Evolutionary conservation across 1,284 basidiomycete genomes (phyloP).

Genomic region (Ceratobasidium papillatum): DNA sequence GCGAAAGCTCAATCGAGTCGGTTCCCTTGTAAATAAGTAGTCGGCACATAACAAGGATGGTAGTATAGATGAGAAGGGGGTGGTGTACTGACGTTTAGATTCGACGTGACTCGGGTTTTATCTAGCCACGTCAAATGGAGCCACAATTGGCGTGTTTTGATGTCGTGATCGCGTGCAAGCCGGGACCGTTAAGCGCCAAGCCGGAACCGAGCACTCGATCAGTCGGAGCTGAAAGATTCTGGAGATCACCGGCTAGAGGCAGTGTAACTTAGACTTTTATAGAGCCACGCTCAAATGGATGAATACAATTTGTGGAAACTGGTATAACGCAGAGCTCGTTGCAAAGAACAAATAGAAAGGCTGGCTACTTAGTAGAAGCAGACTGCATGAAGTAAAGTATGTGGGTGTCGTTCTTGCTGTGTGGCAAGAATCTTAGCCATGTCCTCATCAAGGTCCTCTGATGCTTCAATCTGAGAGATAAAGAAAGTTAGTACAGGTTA

Average conservation of each 20-base stretch:
- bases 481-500: neutral
- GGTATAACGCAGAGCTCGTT: slow-evolving; percentile 5
- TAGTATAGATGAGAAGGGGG: neutral
- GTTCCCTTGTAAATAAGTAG: slow-evolving; percentile 93
- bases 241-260: neutral
- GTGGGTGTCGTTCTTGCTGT: slow-evolving; percentile 91
- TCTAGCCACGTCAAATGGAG: neutral
- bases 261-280: neutral
- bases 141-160: slow-evolving; percentile 12
- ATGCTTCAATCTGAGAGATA: slow-evolving; percentile 78
- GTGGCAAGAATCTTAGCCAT: slow-evolving; percentile 85
- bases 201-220: slow-evolving; percentile 11
- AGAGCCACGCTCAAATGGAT: neutral
- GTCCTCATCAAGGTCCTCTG: slow-evolving; percentile 88
- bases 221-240: neutral
- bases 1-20: slow-evolving; percentile 85
- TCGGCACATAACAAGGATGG: slow-evolving; percentile 70
- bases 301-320: neutral
- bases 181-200: slow-evolving; percentile 26
- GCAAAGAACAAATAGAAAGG: neutral
- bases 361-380: slow-evolving; percentile 75
- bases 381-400: slow-evolving; percentile 90
- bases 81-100: neutral
- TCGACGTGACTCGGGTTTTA: slow-evolving; percentile 7
- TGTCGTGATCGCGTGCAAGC: slow-evolving; percentile 32